These are phyloP conservation scores for Amaranthus tricolor DNA, from an alignment of 179 eudicot species.

Conservation along the genomic window DNA sequence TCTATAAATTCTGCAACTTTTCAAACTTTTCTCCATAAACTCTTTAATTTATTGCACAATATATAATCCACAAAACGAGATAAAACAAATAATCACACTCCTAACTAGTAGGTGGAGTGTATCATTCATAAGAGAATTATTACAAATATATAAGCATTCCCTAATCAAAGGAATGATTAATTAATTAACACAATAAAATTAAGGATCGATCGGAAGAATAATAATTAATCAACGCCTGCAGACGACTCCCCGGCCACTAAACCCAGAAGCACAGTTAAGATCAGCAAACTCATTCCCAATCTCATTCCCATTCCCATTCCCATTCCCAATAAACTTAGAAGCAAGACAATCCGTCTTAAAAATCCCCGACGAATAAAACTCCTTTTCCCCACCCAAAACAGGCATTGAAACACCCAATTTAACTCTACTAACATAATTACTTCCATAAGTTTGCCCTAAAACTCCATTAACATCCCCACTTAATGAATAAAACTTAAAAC, in stretches of 20 bases:
- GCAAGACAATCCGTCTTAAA: constrained; percentile 58
- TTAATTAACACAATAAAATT: too few relatives aligned
- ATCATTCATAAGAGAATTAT: too few relatives aligned
- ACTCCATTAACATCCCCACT: constrained; percentile 54
- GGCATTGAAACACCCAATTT: constrained; percentile 62
- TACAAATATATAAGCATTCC: too few relatives aligned
- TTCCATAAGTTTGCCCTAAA: constrained; percentile 68
- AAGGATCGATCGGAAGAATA: too few relatives aligned
- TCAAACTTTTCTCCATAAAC: too few relatives aligned
- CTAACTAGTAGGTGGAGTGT: too few relatives aligned
- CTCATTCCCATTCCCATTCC: constrained; percentile 9
- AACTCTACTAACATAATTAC: constrained; percentile 50
- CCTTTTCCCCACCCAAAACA: constrained; percentile 56
- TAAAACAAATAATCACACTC: too few relatives aligned
- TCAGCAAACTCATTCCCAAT: constrained; percentile 26
- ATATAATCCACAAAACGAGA: too few relatives aligned
- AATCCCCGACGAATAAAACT: constrained; percentile 43
- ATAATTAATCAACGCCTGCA: constrained; percentile 47
- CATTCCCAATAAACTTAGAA: constrained; percentile 32
- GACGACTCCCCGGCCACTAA: constrained; percentile 59
- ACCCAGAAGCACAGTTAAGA: constrained; percentile 46
- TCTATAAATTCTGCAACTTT: too few relatives aligned
- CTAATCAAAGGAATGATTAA: too few relatives aligned
- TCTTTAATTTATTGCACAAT: too few relatives aligned
- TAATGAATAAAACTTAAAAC: constrained; percentile 62